Base-by-base conservation (phyloP, 1,139 yeast species). In the Kazachstania sp. region DNA sequence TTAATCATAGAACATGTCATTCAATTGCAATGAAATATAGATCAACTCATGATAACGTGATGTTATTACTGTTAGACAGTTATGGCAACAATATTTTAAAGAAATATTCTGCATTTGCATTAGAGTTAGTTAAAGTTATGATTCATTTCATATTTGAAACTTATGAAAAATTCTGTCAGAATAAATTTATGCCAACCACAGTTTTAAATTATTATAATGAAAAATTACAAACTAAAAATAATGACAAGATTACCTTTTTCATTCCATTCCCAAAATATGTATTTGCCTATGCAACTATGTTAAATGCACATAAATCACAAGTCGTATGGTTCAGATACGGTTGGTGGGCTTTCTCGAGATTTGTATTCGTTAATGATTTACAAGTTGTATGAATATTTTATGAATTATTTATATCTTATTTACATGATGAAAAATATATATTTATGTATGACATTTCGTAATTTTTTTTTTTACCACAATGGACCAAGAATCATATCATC, bases 301-400 rank as follows among this genome's bases (percentile, higher is more conserved):
- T 81, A 3, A 74, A 74, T 55, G 95, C 86, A 3, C 97, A 92
- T 66, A 73, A 72, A 54, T 81, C 95, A 3, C 99, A 92, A 65
- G 85, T 92, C 87, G 90, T 83, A 13, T 92, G 97, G 97, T 92
- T 84, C 66, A 74, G 99, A 54, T 86, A 85, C 71, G 83, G 88
- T 1, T 92, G 97, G 97, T 72, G 92, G 59, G 52, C 77, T 7
- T 68, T 82, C 39, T 84, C 95, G 52, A 73, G 94, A 53, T 70
- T 71, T 50, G 70, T 72, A 36, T 81, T 80, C 40, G 74, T 73
- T 45, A 92, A 90, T 65, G 90, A 86, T 59, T 72, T 88, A 30
- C 39, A 50, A 18, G 41, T 57, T 12, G 44, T 47, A 34, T 49
- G 44, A 16, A 40, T 44, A 41, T 43, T 36, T 37, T 23, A 23